Conservation (phyloP, 75 land plant genomes). For the Larix kaempferi region DNA sequence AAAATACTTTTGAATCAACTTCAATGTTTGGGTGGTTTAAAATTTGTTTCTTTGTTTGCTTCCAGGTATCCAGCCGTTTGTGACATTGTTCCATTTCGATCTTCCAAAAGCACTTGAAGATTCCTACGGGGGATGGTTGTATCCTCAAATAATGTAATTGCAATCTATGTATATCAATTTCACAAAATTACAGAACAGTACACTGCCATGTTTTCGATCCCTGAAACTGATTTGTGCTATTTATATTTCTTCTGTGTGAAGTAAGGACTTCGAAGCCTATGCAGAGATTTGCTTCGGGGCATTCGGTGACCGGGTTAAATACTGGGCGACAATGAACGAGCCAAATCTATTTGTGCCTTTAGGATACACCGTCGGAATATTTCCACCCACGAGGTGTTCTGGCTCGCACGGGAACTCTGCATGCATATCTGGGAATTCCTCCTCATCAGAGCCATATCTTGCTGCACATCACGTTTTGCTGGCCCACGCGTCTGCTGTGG, state of each 20-base stretch:
- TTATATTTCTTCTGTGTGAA: neutral
- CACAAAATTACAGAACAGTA: neutral
- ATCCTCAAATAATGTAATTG: conserved; percentile 21
- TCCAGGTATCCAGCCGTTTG: conserved; percentile 43
- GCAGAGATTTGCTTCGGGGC: conserved; percentile 20
- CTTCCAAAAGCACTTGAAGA: conserved; percentile 44
- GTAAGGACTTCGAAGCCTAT: conserved; percentile 14
- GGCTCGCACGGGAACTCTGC: conserved; percentile 4
- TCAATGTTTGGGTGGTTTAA: neutral
- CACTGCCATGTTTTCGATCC: too few relatives aligned
- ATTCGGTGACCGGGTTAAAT: conserved; percentile 27
- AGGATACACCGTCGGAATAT: conserved; percentile 14
- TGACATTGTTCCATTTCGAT: conserved; percentile 33
- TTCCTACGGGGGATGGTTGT: conserved; percentile 40
- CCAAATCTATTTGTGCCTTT: conserved; percentile 12
- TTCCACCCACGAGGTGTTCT: conserved; percentile 17
- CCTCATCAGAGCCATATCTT: conserved; percentile 20
- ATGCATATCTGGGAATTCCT: conserved; percentile 11
- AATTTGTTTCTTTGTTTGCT: neutral
- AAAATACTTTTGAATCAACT: neutral
- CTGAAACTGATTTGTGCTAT: neutral
- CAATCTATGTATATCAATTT: neutral
- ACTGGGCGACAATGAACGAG: conserved; percentile 37
- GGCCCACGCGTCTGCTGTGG: conserved; percentile 16
- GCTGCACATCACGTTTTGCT: conserved; percentile 11